Evolutionary conservation across 2,329 filamentous ascomycete species (phyloP).

Genomic region (Ophiocordyceps robertsii): DNA sequence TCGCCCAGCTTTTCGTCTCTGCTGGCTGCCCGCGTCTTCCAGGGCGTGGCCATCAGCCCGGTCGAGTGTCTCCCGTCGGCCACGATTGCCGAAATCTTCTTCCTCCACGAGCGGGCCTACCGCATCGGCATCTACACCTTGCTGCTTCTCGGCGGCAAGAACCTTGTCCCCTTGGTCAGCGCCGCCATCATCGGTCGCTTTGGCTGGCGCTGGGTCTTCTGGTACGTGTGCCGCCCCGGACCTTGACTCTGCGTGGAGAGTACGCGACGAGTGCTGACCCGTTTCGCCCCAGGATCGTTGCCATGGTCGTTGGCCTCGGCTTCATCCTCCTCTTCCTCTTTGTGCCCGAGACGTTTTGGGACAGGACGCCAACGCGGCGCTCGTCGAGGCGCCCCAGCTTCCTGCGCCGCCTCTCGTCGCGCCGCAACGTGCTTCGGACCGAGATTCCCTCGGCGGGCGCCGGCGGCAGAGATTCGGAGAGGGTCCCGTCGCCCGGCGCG

Average conservation of each 20-base stretch:
- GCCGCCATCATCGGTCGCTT: constrained; percentile 68
- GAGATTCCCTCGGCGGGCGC: background rate
- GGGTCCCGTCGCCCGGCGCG: constrained; percentile 6
- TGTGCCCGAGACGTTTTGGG: constrained; percentile 93
- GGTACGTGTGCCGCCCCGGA: constrained; percentile 31
- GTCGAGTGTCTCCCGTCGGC: constrained; percentile 89
- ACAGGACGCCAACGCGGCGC: constrained; percentile 51
- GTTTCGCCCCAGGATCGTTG: constrained; percentile 49
- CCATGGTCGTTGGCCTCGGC: constrained; percentile 63
- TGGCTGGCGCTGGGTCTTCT: constrained; percentile 86
- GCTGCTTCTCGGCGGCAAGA: constrained; percentile 80
- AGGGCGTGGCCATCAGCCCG: constrained; percentile 77
- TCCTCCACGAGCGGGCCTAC: constrained; percentile 85
- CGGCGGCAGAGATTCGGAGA: constrained; percentile 1
- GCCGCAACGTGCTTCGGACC: constrained; percentile 10
- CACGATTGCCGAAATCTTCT: constrained; percentile 93
- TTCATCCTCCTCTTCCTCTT: constrained; percentile 70
- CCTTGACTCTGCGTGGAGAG: no score
- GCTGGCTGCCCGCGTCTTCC: constrained; percentile 69
- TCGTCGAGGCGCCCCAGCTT: constrained; percentile 28
- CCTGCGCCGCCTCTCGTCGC: constrained; percentile 34
- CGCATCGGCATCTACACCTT: constrained; percentile 88
- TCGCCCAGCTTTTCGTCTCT: constrained; percentile 72
- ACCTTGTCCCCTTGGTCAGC: constrained; percentile 74
- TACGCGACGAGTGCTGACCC: background rate